A percentile compares a stretch with the other conserved stretches of the same genome.
These are phyloP conservation scores for Capniomyces stellatus DNA, from an alignment of 371 early-diverging fungal genomes.

Conservation along the genomic window DNA sequence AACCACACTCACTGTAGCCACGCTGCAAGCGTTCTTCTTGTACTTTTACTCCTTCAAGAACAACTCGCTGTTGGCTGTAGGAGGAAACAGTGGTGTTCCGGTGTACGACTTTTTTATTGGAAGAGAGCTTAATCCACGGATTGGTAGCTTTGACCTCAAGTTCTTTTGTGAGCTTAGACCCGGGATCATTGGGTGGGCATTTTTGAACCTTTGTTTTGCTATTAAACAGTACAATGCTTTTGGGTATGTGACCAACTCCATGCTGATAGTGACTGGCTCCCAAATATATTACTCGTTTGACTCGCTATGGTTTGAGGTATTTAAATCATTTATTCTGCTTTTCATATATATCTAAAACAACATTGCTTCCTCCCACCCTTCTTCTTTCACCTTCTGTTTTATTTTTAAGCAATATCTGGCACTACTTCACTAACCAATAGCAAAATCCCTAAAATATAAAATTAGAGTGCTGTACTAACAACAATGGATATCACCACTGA, in stretches of 20 bases:
- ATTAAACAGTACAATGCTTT: slow-evolving; percentile 51
- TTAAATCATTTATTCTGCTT: too few relatives aligned
- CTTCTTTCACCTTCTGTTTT: too few relatives aligned
- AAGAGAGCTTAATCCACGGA: slow-evolving; percentile 73
- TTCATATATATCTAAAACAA: too few relatives aligned
- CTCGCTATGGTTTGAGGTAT: slow-evolving; percentile 34
- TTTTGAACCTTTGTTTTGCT: slow-evolving; percentile 45
- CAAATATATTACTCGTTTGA: slow-evolving; percentile 74
- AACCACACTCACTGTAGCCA: slow-evolving; percentile 44
- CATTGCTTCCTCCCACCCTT: too few relatives aligned
- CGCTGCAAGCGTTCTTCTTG: slow-evolving; percentile 38
- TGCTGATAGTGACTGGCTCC: slow-evolving; percentile 52
- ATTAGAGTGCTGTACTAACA: slow-evolving; percentile 40
- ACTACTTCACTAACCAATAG: neutral
- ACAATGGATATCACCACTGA: slow-evolving; percentile 74
- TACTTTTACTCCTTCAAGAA: slow-evolving; percentile 57
- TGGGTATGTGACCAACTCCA: slow-evolving; percentile 54
- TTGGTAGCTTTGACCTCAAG: slow-evolving; percentile 52
- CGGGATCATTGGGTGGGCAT: slow-evolving; percentile 66
- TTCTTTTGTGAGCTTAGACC: slow-evolving; percentile 74
- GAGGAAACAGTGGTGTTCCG: slow-evolving; percentile 79
- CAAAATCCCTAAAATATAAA: neutral
- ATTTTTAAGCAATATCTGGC: neutral
- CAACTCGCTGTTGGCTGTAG: slow-evolving; percentile 42
- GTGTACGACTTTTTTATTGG: slow-evolving; percentile 85